phyloP scores from a whole-genome alignment of 202 grass and related monocot genomes.

The Panicum virgatum region DNA sequence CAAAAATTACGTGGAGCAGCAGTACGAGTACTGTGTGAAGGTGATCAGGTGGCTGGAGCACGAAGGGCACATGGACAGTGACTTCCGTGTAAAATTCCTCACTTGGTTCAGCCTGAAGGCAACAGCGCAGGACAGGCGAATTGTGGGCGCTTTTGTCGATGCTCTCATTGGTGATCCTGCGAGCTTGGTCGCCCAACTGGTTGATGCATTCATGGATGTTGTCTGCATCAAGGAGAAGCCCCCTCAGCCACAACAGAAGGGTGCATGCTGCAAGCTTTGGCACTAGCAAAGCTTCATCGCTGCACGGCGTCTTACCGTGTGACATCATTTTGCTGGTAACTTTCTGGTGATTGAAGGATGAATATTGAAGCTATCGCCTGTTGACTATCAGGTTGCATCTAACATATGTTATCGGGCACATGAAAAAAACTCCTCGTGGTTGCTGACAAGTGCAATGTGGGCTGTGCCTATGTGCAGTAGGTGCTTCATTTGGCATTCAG shows the following conservation, averaged over 20 bases:
- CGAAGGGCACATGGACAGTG: conserved; percentile 73
- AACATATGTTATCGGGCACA: conserved; percentile 14
- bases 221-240: conserved; percentile 73
- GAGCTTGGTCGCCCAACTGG: conserved; percentile 68
- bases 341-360: neutral
- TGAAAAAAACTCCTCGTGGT: neutral
- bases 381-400: conserved; percentile 10
- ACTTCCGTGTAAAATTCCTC: conserved; percentile 83
- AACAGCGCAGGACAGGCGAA: conserved; percentile 68
- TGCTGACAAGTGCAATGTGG: conserved; percentile 2
- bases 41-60: conserved; percentile 87
- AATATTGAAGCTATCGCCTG: conserved; percentile 4
- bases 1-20: conserved; percentile 66
- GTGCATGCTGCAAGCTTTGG: conserved; percentile 53
- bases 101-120: conserved; percentile 98
- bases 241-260: conserved; percentile 38
- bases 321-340: conserved; percentile 2
- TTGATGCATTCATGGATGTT: conserved; percentile 73
- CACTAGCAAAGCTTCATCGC: conserved; percentile 40
- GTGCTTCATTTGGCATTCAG: conserved; percentile 10
- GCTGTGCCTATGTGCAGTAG: neutral
- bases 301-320: neutral
- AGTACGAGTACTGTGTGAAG: conserved; percentile 88
- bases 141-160: conserved; percentile 74
- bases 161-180: conserved; percentile 70